These are phyloP conservation scores for Linum trigynum DNA, from an alignment of 345 rosid genomes.

Conservation along the genomic window DNA sequence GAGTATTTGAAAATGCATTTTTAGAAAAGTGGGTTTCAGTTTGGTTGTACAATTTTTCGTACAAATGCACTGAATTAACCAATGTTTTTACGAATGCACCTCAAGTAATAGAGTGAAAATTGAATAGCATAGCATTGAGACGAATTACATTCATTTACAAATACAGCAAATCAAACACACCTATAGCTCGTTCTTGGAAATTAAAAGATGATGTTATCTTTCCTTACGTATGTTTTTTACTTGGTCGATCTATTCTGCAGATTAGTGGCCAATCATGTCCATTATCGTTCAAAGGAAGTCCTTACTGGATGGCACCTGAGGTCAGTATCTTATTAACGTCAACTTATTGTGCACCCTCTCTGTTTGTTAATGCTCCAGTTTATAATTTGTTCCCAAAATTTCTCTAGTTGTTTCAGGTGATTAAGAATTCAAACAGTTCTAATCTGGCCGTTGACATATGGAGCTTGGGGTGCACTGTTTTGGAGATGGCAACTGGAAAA, in stretches of 20 bases:
- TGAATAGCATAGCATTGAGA: no score
- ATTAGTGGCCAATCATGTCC: conserved; percentile 75
- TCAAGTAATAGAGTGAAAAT: no score
- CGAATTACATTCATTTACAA: no score
- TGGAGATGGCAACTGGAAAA: neutral
- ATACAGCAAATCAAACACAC: neutral
- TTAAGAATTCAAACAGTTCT: neutral
- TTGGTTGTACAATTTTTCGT: no score
- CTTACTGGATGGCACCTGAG: conserved; percentile 91
- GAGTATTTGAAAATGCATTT: no score
- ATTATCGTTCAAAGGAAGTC: conserved; percentile 75
- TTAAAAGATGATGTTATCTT: no score
- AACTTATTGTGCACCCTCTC: conserved; percentile 9
- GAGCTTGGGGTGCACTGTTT: neutral
- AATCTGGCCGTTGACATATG: neutral
- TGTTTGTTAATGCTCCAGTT: neutral
- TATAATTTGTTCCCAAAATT: neutral
- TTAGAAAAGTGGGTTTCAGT: no score
- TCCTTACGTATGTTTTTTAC: neutral
- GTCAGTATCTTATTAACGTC: conserved; percentile 44
- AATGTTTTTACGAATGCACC: no score
- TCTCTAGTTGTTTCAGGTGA: conserved; percentile 37
- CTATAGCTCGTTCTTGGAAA: neutral
- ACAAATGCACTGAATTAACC: no score
- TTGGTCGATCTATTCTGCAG: conserved; percentile 33